Conservation (phyloP, 345 rosid species). For the Lumnitzera littorea region DNA sequence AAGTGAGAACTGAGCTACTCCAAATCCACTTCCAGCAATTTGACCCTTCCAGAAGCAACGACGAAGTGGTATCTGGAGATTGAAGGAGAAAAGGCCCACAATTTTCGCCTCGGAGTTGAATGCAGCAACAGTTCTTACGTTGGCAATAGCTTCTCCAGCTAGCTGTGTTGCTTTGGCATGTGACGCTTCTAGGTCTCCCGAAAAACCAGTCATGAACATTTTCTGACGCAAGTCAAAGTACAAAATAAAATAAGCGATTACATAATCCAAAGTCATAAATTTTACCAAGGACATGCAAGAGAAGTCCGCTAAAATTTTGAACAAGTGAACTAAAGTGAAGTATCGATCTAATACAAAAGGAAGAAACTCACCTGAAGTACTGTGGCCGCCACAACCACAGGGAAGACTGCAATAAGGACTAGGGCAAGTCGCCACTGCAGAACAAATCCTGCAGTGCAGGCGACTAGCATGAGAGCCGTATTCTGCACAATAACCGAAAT, state of each 20-base stretch:
- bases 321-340: neutral
- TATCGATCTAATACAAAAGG: neutral
- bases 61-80: slow-evolving; percentile 64
- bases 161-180: slow-evolving; percentile 94
- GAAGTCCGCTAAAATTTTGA: neutral
- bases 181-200: slow-evolving; percentile 89
- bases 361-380: slow-evolving; percentile 74
- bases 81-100: slow-evolving; percentile 70
- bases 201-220: slow-evolving; percentile 98
- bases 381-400: slow-evolving; percentile 96
- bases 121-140: slow-evolving; percentile 92
- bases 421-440: slow-evolving; percentile 99
- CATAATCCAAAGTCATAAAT: neutral
- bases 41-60: slow-evolving; percentile 99
- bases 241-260: neutral
- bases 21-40: slow-evolving; percentile 93
- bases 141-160: slow-evolving; percentile 96
- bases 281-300: neutral
- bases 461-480: slow-evolving; percentile 88
- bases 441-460: slow-evolving; percentile 96
- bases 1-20: slow-evolving; percentile 87
- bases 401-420: slow-evolving; percentile 87
- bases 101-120: slow-evolving; percentile 91
- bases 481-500: slow-evolving; percentile 95
- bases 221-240: slow-evolving; percentile 40